phyloP scores from a whole-genome alignment of 352 stramenopile genomes.

The Globisporangium ultimum region DNA sequence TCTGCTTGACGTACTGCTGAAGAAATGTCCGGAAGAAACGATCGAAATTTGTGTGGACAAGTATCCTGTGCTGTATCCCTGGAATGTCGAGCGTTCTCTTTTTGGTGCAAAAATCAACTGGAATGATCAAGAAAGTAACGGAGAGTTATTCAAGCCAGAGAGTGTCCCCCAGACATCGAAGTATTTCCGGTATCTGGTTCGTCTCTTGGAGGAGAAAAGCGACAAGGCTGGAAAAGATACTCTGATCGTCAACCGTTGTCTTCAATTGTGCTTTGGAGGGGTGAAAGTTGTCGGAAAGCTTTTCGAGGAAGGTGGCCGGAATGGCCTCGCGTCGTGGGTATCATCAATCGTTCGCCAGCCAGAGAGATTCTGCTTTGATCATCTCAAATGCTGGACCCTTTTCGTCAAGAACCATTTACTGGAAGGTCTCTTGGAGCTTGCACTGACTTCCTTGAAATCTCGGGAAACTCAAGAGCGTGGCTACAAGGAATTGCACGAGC shows the following conservation, averaged over 20 bases:
- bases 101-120: conserved; percentile 57
- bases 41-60: conserved; percentile 70
- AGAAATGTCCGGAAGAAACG: conserved; percentile 67
- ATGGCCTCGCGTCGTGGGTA: conserved; percentile 30
- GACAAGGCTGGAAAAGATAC: conserved; percentile 39
- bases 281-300: conserved; percentile 39
- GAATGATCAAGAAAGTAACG: conserved; percentile 26
- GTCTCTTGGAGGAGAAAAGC: conserved; percentile 49
- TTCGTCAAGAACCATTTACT: conserved; percentile 48
- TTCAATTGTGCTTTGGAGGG: conserved; percentile 59
- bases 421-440: conserved; percentile 46
- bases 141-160: conserved; percentile 30
- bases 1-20: conserved; percentile 74
- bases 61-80: conserved; percentile 70
- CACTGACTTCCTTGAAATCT: conserved; percentile 32
- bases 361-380: conserved; percentile 42
- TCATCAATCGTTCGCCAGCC: conserved; percentile 47
- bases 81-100: conserved; percentile 78
- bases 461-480: conserved; percentile 18
- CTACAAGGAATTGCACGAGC: conserved; percentile 34
- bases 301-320: conserved; percentile 38
- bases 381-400: conserved; percentile 52
- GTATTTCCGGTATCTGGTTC: conserved; percentile 72
- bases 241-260: conserved; percentile 54
- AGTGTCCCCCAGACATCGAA: conserved; percentile 51